Evolutionary conservation across 306 rosid species (phyloP), one percentile per base, ranked within the genome.

Genomic region (Vachellia collinsii): DNA sequence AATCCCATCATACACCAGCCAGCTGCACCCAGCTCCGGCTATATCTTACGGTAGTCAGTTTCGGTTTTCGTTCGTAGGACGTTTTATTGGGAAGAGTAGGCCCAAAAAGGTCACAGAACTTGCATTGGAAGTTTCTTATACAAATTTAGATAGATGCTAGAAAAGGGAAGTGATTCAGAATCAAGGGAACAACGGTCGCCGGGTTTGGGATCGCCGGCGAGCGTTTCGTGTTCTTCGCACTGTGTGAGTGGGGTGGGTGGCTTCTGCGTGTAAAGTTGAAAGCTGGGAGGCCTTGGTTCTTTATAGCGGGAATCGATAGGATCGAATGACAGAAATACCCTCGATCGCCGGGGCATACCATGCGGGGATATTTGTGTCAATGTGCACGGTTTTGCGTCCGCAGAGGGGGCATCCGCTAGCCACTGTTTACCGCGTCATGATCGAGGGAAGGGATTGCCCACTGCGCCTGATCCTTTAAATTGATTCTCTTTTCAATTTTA

Each of bases 1-100:
- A 85, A 93, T 90, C 96, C 99, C 96, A 93, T 93, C 97, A 95
- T 81, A 83, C 88, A 87, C 87, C 88, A 77, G 53, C 85, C 75
- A 29, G 11, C 85, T 16, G 73, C 74, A 67, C 84, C 90, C 87
- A 84, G 86, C 88, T 73, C 87, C 66, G 81, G 74, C 59, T 39
- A 39, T 20, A 17, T 22, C 58, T 53, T 42, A 5, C 38, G 50
- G 41, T 62, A 43, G 80, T 77, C 83, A 84, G 83, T 80, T 83
- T 80, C 77, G 75, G 42, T 36, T 63, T 70, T 71, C 36, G 59
- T n/a, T 4, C 47, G 23, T 58, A 51, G 22, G 11, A n/a, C 13
- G 59, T 72, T 63, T 76, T n/a, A n/a, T 25, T 23, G 36, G 66
- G 71, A 56, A 51, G 62, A 65, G 14, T 46, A 23, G 65, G 83